Percentiles rank a stretch among this genome's conserved stretches.
Evolutionary conservation across 371 early-diverging fungal species (phyloP).

Genomic region (Mortierella polycephala): DNA sequence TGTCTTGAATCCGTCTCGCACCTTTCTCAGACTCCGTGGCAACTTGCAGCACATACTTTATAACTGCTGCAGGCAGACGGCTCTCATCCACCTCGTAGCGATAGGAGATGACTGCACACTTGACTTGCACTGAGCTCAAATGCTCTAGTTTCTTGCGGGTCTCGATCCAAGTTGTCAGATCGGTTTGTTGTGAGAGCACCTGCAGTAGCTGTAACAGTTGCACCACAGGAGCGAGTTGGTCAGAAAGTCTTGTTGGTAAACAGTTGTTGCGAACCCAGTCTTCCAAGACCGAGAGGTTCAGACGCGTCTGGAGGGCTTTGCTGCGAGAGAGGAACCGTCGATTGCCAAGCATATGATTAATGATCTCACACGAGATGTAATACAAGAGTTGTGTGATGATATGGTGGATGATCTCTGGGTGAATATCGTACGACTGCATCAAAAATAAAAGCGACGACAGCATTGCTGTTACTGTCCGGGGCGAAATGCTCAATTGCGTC

Average conservation of each 20-base stretch:
- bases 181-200: slow-evolving; percentile 75
- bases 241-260: slow-evolving; percentile 57
- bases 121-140: no score
- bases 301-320: slow-evolving; percentile 85
- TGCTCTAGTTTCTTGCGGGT: slow-evolving; percentile 73
- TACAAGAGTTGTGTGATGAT: slow-evolving; percentile 79
- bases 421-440: slow-evolving; percentile 73
- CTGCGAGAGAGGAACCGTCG: slow-evolving; percentile 79
- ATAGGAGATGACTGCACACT: slow-evolving; percentile 77
- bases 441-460: slow-evolving; percentile 71
- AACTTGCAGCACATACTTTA: slow-evolving; percentile 73
- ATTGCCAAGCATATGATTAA: slow-evolving; percentile 87
- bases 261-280: slow-evolving; percentile 85
- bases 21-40: slow-evolving; percentile 70
- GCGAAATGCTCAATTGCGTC: slow-evolving; percentile 57
- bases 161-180: slow-evolving; percentile 79
- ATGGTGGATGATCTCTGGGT: slow-evolving; percentile 76
- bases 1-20: slow-evolving; percentile 17
- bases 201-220: slow-evolving; percentile 88
- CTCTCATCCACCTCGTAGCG: slow-evolving; percentile 88
- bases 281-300: slow-evolving; percentile 83
- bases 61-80: slow-evolving; percentile 74
- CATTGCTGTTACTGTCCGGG: slow-evolving; percentile 72
- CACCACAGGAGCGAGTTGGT: slow-evolving; percentile 71
- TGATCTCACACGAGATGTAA: slow-evolving; percentile 78